Evolutionary conservation across 306 rosid genomes (phyloP).

Genomic region (Ormosia semicastrata): DNA sequence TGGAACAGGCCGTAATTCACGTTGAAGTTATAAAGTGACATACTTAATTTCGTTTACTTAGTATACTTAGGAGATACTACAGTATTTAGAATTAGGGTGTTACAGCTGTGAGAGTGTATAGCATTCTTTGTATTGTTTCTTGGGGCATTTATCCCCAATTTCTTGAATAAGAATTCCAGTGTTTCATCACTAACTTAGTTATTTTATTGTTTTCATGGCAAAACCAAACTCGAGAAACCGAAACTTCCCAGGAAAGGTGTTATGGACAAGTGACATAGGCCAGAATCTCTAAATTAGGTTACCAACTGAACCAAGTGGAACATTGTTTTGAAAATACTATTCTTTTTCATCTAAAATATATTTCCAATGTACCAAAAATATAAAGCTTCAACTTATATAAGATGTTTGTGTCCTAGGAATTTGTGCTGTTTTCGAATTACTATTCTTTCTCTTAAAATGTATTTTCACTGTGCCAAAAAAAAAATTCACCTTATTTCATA

Average conservation of each 20-base stretch:
- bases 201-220: slow-evolving; percentile 30
- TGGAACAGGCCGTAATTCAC: no score
- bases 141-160: no score
- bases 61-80: no score
- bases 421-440: neutral
- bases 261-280: slow-evolving; percentile 66
- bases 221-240: slow-evolving; percentile 68
- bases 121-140: no score
- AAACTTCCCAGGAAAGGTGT: slow-evolving; percentile 76
- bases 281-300: slow-evolving; percentile 3
- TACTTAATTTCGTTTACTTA: no score
- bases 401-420: neutral
- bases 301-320: neutral
- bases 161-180: no score
- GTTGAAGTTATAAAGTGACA: no score
- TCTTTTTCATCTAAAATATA: neutral
- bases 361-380: neutral
- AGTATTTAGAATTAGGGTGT: no score
- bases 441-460: neutral
- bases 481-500: no score
- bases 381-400: neutral
- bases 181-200: no score
- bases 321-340: neutral
- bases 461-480: neutral
- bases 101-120: no score